Percentiles rank a stretch among this genome's conserved stretches.
Conservation (phyloP, 495 filamentous ascomycete genomes). For the Chaetomium tenue region DNA sequence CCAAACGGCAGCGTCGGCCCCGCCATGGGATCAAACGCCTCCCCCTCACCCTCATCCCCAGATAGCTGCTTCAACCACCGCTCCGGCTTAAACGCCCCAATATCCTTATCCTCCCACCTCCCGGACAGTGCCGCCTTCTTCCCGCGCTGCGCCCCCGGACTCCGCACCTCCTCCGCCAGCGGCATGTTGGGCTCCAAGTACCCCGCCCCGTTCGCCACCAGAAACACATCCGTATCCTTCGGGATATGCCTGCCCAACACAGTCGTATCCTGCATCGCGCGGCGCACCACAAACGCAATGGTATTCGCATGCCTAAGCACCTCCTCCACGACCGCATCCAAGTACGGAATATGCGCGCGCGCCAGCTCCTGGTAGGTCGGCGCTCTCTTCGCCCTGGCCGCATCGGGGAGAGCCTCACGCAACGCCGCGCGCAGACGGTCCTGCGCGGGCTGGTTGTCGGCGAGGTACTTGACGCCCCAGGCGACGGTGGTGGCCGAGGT, state of each 20-base stretch:
- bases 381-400: constrained; percentile 10
- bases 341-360: constrained; percentile 28
- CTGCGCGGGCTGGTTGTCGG: constrained; percentile 34
- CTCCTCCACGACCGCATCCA: constrained; percentile 39
- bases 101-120: constrained; percentile 45
- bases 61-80: background rate
- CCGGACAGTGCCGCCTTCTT: constrained; percentile 21
- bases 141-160: constrained; percentile 25
- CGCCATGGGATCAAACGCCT: constrained; percentile 30
- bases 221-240: constrained; percentile 41
- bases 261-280: constrained; percentile 36
- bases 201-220: constrained; percentile 34
- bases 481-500: constrained; percentile 29
- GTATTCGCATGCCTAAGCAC: constrained; percentile 25
- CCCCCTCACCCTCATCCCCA: background rate
- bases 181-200: constrained; percentile 27
- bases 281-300: constrained; percentile 28
- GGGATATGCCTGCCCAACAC: constrained; percentile 40
- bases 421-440: constrained; percentile 25
- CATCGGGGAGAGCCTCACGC: constrained; percentile 21
- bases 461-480: constrained; percentile 40
- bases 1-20: constrained; percentile 49
- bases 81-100: constrained; percentile 39
- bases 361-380: constrained; percentile 30
- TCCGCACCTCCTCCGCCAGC: constrained; percentile 28